Conservation (phyloP, 169 alveolate genomes). For the Sarcocystis neurona region DNA sequence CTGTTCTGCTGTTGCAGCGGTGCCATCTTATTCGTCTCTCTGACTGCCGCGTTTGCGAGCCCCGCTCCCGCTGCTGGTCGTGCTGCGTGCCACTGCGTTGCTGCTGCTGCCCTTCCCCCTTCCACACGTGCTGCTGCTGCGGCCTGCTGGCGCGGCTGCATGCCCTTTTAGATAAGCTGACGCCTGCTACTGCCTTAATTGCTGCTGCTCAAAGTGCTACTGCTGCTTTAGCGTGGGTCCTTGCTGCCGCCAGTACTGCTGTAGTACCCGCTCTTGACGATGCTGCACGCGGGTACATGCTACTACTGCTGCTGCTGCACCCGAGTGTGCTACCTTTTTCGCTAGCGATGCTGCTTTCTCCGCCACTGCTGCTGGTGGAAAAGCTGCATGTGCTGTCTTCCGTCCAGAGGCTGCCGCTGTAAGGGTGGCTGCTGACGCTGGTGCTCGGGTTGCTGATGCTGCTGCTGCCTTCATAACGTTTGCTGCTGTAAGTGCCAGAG, state of each 20-base stretch:
- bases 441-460: slow-evolving; percentile 40
- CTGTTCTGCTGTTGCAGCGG: too few relatives aligned
- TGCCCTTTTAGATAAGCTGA: background rate
- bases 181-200: background rate
- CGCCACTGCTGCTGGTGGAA: slow-evolving; percentile 28
- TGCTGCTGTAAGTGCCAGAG: slow-evolving; percentile 42
- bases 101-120: background rate
- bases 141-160: slow-evolving; percentile 1
- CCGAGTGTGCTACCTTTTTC: background rate
- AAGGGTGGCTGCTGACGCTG: background rate
- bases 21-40: too few relatives aligned
- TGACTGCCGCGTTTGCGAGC: too few relatives aligned
- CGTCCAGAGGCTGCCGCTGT: background rate
- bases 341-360: background rate
- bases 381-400: slow-evolving; percentile 34
- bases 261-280: background rate
- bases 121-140: background rate
- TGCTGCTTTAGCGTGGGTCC: slow-evolving; percentile 15
- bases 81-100: slow-evolving; percentile 4
- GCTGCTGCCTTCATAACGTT: slow-evolving; percentile 35
- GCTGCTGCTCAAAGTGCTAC: slow-evolving; percentile 21
- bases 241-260: background rate
- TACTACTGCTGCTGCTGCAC: slow-evolving; percentile 39
- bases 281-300: slow-evolving; percentile 13
- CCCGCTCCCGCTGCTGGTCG: slow-evolving; percentile 13